These are phyloP conservation scores for Euphorbia celastroides DNA, from an alignment of 441 rosid genomes.

Conservation along the genomic window DNA sequence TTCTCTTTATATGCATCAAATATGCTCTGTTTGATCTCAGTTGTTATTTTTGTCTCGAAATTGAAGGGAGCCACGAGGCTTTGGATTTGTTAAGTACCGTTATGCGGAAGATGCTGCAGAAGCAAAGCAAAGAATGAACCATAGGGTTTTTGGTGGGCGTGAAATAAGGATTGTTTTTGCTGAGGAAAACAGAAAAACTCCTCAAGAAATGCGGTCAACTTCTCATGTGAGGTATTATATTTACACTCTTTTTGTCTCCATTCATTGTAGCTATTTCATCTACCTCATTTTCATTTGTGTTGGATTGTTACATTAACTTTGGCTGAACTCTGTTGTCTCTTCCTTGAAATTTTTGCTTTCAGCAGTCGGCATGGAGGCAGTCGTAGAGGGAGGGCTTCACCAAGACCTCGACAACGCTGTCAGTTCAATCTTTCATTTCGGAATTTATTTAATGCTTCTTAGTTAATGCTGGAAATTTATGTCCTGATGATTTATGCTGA, in stretches of 20 bases:
- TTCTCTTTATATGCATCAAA: neutral
- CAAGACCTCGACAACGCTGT: conserved; percentile 65
- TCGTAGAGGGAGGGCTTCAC: conserved; percentile 47
- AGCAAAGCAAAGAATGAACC: conserved; percentile 79
- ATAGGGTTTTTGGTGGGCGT: conserved; percentile 79
- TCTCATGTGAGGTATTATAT: conserved; percentile 39
- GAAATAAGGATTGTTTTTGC: conserved; percentile 92
- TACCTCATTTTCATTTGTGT: neutral
- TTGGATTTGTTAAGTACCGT: conserved; percentile 91
- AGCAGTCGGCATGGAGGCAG: conserved; percentile 71
- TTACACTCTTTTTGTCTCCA: neutral
- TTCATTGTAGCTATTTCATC: neutral
- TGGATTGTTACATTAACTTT: neutral
- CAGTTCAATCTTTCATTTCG: conserved; percentile 28
- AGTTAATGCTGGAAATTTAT: neutral
- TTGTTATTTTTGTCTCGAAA: conserved; percentile 8
- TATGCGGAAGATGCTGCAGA: conserved; percentile 91
- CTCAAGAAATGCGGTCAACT: conserved; percentile 64
- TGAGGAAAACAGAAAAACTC: conserved; percentile 90
- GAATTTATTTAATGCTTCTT: conserved; percentile 13
- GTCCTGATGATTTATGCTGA: conserved; percentile 5
- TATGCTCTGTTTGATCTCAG: neutral
- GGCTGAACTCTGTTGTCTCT: conserved; percentile 6
- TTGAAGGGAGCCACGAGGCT: conserved; percentile 83
- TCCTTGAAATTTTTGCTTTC: conserved; percentile 5